A percentile compares a stretch with the other conserved stretches of the same genome.
Evolutionary conservation across 164 flowering plant genomes (phyloP).

Genomic region (grape (Vitis vinifera)): DNA sequence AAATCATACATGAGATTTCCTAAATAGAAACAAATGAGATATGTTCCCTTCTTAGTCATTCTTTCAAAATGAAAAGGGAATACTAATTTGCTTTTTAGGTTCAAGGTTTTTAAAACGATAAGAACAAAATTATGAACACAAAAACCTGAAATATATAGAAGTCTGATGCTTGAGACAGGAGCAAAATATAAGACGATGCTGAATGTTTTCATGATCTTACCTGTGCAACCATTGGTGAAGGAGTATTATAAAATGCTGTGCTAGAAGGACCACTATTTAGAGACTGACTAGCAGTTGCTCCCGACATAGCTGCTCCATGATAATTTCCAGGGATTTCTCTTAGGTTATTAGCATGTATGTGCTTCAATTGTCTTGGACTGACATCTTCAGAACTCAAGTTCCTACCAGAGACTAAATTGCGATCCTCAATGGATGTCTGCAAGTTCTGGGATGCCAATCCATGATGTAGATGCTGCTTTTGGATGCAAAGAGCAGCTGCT

Average conservation of each 20-base stretch:
- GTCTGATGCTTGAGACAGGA: neutral
- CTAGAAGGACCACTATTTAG: constrained; percentile 52
- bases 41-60: no score
- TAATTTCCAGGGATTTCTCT: constrained; percentile 54
- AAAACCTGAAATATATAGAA: neutral
- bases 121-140: no score
- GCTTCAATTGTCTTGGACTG: constrained; percentile 65
- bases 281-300: constrained; percentile 43
- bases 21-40: no score
- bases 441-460: constrained; percentile 36
- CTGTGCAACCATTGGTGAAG: constrained; percentile 86
- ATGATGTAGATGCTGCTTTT: constrained; percentile 56
- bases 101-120: no score
- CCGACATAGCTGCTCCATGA: constrained; percentile 39
- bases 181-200: neutral
- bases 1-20: no score
- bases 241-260: constrained; percentile 71
- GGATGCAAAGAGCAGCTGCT: constrained; percentile 65
- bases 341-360: constrained; percentile 44
- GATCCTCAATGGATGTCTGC: constrained; percentile 43
- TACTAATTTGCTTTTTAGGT: no score
- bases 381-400: constrained; percentile 44
- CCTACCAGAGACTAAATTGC: constrained; percentile 30
- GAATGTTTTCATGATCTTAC: constrained; percentile 30
- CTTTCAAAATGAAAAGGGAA: no score